Evolutionary conservation across 768 basidiomycete species (phyloP).

Genomic region (Hydnomerulius pinastri): DNA sequence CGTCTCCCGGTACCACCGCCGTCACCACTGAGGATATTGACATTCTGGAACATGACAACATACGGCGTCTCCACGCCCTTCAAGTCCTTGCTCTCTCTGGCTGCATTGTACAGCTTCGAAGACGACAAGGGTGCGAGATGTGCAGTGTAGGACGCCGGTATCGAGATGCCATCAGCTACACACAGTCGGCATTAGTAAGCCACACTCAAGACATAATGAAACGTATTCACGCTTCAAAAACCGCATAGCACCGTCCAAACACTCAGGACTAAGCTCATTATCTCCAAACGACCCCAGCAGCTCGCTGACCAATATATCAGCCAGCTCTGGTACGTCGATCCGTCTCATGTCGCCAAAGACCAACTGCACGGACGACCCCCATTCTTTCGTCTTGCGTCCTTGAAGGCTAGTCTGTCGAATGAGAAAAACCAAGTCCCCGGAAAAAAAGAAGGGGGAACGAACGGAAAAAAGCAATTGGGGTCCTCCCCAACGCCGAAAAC

Average conservation of each 20-base stretch:
- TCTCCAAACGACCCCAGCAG: slow-evolving; percentile 97
- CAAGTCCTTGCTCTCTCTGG: slow-evolving; percentile 60
- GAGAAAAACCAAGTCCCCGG: slow-evolving; percentile 16
- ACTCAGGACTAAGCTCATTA: slow-evolving; percentile 98
- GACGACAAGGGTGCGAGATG: slow-evolving; percentile 94
- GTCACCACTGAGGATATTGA: slow-evolving; percentile 83
- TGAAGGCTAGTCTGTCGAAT: slow-evolving; percentile 62
- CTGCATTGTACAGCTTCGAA: slow-evolving; percentile 88
- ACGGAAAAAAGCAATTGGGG: slow-evolving; percentile 94
- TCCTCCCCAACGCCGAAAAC: slow-evolving; percentile 97
- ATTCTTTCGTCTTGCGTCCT: slow-evolving; percentile 76
- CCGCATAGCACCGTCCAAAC: slow-evolving; percentile 92
- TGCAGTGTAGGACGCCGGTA: slow-evolving; percentile 94
- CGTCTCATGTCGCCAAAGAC: slow-evolving; percentile 95
- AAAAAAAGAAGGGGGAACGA: slow-evolving; percentile 36
- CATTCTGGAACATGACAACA: slow-evolving; percentile 97
- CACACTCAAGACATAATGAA: not conserved
- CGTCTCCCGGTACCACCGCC: slow-evolving; percentile 59
- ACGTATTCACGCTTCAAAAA: slow-evolving; percentile 76
- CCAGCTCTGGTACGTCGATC: slow-evolving; percentile 79
- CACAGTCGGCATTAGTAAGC: slow-evolving; percentile 13
- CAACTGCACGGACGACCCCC: slow-evolving; percentile 78
- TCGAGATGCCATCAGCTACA: slow-evolving; percentile 91
- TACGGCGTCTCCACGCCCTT: slow-evolving; percentile 93
- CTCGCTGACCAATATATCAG: slow-evolving; percentile 94